These are phyloP conservation scores for Wallacemonas sp. DNA, from an alignment of 208 protist species.

Conservation along the genomic window DNA sequence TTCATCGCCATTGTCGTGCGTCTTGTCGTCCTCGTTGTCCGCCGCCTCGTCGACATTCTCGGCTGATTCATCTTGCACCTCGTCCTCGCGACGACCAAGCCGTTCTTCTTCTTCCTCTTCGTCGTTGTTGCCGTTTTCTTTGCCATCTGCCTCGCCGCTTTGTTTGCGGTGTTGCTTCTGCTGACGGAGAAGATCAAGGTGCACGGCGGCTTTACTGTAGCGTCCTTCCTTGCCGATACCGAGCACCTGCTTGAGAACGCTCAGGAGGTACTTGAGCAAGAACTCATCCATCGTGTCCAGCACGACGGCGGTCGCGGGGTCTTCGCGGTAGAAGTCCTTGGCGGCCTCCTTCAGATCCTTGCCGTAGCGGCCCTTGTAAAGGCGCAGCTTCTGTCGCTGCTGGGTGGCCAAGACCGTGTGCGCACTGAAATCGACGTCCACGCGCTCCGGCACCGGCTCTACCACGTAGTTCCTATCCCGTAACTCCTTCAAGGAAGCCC, in stretches of 20 bases:
- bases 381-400: constrained; percentile 89
- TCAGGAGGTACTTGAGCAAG: constrained; percentile 80
- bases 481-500: constrained; percentile 51
- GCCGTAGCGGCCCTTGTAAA: constrained; percentile 83
- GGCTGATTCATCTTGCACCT: constrained; percentile 13
- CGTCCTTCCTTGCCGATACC: constrained; percentile 82
- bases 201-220: constrained; percentile 52
- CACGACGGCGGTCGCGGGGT: constrained; percentile 77
- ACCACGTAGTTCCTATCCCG: constrained; percentile 79
- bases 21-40: constrained; percentile 17
- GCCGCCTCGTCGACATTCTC: constrained; percentile 2
- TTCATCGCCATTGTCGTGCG: constrained; percentile 18
- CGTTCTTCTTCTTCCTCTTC: constrained; percentile 15
- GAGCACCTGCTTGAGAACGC: constrained; percentile 84
- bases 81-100: background rate
- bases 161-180: constrained; percentile 3
- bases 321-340: constrained; percentile 87
- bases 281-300: constrained; percentile 92
- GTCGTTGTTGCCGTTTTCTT: constrained; percentile 15
- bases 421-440: constrained; percentile 85
- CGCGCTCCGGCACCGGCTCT: constrained; percentile 67
- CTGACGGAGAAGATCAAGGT: constrained; percentile 80
- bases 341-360: constrained; percentile 76
- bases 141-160: background rate
- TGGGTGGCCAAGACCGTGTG: constrained; percentile 86